Base-by-base conservation (phyloP, 2,329 filamentous ascomycete species). In the Colletotrichum echinochloae region DNA sequence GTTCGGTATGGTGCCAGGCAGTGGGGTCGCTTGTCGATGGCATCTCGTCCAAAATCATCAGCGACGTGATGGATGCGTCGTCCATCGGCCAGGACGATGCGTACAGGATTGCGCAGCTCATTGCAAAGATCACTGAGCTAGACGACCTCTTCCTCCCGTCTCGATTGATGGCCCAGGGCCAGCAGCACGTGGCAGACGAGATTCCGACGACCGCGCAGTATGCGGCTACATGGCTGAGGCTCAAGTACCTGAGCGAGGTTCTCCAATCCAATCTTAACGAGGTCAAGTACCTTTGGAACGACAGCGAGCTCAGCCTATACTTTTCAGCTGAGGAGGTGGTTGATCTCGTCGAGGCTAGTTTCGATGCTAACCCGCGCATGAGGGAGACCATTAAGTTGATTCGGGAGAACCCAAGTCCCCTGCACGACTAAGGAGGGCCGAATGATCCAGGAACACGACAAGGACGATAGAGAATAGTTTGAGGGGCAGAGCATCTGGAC, bases 201-300 rank as follows among this genome's bases (percentile, higher is more conserved):
- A 78, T 88, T 1, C 87, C 89, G 5, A 79, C 83, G 5, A 91
- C 89, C 41, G 83, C 87, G 3, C 88, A 91, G 75, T 91, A 90
- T 73, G 88, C 88, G 5, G 82, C 84, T 3, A 85, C 84, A 59
- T 92, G 90, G 90, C 81, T 91, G 68, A 85, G 89, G 59, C 83
- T 92, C 70, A 89, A 91, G 78, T 91, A 88, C 74, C 81, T 92
- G 23, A 87, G 86, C 72, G 87, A 91, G 77, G 86, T 91, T 35
- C 81, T 92, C 73, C 89, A 92, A 81, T 90, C 89, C 74, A 91
- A 91, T 75, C 81, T 91, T 63, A 87, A 86, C 72, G 90, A 91
- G 72, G 87, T 92, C 66, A 84, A 83, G 67, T 91, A 83, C 72
- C 78, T 92, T 46, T 92, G 90, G 90, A 84, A 87, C 75, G 89